phyloP scores from a whole-genome alignment of 1,139 yeast species.

The Diutina catenulata region DNA sequence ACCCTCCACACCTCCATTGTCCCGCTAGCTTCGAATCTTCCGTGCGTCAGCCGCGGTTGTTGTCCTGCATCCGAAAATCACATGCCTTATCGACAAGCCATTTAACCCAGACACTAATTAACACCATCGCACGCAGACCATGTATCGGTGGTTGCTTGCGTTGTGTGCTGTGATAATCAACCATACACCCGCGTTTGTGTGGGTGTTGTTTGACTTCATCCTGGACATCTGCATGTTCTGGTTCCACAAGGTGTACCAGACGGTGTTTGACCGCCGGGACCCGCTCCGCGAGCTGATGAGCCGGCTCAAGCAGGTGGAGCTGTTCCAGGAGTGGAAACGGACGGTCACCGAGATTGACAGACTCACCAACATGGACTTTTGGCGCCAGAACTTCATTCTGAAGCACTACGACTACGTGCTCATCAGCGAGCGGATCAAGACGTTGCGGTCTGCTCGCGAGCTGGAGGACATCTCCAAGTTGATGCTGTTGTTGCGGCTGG shows the following conservation, averaged over 20 bases:
- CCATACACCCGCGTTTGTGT: constrained; percentile 47
- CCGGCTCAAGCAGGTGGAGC: constrained; percentile 28
- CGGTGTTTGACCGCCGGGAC: constrained; percentile 24
- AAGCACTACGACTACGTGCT: constrained; percentile 75
- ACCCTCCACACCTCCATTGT: no score
- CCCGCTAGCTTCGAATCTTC: no score
- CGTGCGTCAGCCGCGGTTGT: no score
- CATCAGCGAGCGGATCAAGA: constrained; percentile 61
- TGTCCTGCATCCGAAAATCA: no score
- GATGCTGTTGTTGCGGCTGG: constrained; percentile 67
- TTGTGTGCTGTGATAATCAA: no score
- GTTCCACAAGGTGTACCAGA: constrained; percentile 30
- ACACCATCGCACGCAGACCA: no score
- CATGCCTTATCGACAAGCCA: no score
- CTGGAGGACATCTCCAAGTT: constrained; percentile 46
- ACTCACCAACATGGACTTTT: constrained; percentile 56
- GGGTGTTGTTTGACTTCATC: constrained; percentile 50
- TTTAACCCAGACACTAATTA: no score
- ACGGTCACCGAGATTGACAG: constrained; percentile 52
- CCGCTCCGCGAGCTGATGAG: constrained; percentile 29
- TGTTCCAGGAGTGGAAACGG: constrained; percentile 50
- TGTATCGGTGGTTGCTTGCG: no score
- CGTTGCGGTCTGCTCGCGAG: constrained; percentile 50
- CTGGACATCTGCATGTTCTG: constrained; percentile 52
- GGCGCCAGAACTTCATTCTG: constrained; percentile 82